A percentile compares a stretch with the other conserved stretches of the same genome.
These are phyloP conservation scores for Penicillium cataractarum DNA, from an alignment of 495 filamentous ascomycete genomes.

Conservation along the genomic window DNA sequence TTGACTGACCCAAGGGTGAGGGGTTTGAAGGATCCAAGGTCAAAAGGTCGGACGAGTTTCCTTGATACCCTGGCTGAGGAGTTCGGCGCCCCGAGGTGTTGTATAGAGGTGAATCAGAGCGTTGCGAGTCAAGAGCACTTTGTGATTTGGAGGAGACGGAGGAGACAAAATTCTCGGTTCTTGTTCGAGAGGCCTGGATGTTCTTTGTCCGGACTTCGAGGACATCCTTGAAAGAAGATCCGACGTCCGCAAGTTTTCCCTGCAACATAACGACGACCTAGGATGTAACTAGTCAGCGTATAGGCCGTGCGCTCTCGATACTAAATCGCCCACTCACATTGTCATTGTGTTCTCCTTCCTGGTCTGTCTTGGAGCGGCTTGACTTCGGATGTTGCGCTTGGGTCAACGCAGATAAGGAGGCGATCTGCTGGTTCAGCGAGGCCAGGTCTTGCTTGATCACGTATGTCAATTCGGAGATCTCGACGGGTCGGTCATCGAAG, in stretches of 20 bases:
- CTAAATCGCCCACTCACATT: constrained; percentile 57
- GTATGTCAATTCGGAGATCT: constrained; percentile 94
- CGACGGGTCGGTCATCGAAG: constrained; percentile 93
- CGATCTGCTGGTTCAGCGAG: constrained; percentile 84
- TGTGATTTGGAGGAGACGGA: constrained; percentile 83
- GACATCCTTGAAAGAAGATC: constrained; percentile 95
- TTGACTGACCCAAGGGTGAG: constrained; percentile 51
- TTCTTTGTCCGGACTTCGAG: constrained; percentile 97
- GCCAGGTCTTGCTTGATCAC: constrained; percentile 98
- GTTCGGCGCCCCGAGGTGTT: constrained; percentile 72
- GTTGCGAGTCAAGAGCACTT: constrained; percentile 56
- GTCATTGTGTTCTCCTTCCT: constrained; percentile 96
- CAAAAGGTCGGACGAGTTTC: constrained; percentile 69
- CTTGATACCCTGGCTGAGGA: constrained; percentile 59
- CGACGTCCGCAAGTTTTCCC: constrained; percentile 92
- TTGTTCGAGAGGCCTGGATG: constrained; percentile 87
- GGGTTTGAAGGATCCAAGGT: constrained; percentile 77
- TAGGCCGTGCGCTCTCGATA: not conserved
- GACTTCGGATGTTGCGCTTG: constrained; percentile 71
- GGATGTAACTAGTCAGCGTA: constrained; percentile 25
- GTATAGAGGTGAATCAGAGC: constrained; percentile 82
- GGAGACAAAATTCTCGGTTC: constrained; percentile 95
- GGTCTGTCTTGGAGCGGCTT: constrained; percentile 59
- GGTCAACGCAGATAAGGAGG: constrained; percentile 72
- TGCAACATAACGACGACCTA: constrained; percentile 85